A percentile compares a stretch with the other conserved stretches of the same genome.
Conservation (phyloP, 805 yeast species). For the Saccharomycopsis capsularis region DNA sequence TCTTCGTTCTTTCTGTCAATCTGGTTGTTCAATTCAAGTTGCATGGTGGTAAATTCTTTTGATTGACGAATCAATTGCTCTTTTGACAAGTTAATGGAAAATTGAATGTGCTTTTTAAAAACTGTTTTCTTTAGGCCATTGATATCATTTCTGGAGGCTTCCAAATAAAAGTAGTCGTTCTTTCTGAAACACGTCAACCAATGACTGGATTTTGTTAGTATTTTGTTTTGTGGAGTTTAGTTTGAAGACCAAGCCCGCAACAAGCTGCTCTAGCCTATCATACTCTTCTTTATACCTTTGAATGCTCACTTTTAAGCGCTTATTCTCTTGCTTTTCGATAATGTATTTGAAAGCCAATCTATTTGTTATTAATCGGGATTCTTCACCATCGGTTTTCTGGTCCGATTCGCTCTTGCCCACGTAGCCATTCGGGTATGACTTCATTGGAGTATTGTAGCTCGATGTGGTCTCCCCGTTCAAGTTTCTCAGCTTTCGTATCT, state of each 20-base stretch:
- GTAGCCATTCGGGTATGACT: no score
- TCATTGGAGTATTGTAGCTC: no score
- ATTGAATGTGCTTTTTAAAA: slow-evolving; percentile 14
- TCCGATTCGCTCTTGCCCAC: no score
- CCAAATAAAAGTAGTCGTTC: slow-evolving; percentile 12
- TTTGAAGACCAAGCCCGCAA: slow-evolving; percentile 5
- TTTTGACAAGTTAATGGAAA: slow-evolving; percentile 4
- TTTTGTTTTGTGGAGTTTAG: slow-evolving; percentile 1
- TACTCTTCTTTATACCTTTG: slow-evolving; percentile 9
- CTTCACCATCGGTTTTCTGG: no score
- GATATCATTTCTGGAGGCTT: slow-evolving; percentile 5
- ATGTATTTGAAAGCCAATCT: slow-evolving; percentile 11
- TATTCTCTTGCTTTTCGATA: slow-evolving; percentile 14
- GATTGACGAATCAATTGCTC: slow-evolving; percentile 8
- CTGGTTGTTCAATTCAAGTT: slow-evolving; percentile 10
- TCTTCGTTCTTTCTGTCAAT: slow-evolving; percentile 10
- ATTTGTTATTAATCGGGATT: slow-evolving; percentile 6
- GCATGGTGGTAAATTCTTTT: slow-evolving; percentile 8
- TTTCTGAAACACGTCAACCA: slow-evolving; percentile 6
- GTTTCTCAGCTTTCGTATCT: no score
- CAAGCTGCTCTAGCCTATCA: slow-evolving; percentile 9
- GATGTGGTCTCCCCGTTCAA: no score
- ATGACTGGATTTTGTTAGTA: not conserved
- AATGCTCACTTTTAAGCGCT: slow-evolving; percentile 10
- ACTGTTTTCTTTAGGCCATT: slow-evolving; percentile 10